Conservation (phyloP, 2,329 filamentous ascomycete genomes). For the Calonectria pauciramosa region DNA sequence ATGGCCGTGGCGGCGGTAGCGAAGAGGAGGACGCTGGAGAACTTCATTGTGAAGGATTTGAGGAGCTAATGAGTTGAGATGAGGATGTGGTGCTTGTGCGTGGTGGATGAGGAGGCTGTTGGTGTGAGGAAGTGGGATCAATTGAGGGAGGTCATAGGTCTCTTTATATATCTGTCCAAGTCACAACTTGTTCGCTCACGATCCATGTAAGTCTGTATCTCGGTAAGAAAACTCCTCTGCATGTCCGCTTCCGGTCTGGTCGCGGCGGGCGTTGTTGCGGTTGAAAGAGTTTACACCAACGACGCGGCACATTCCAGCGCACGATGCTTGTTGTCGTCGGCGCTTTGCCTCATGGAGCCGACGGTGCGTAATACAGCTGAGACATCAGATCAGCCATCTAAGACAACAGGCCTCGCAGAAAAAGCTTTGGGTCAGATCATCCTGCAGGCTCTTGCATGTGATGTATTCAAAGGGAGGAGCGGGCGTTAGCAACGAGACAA, state of each 20-base stretch:
- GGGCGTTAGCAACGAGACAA: background rate
- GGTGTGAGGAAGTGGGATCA: background rate
- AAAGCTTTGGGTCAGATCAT: background rate
- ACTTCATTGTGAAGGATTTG: slow-evolving; percentile 13
- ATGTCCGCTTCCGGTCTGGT: background rate
- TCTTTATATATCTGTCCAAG: background rate
- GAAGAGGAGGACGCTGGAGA: slow-evolving; percentile 24
- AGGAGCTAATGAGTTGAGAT: background rate
- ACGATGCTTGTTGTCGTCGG: background rate
- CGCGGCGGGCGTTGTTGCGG: background rate
- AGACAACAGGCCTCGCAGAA: background rate
- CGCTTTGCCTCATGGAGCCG: background rate
- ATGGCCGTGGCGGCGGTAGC: slow-evolving; percentile 7
- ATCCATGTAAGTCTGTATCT: background rate
- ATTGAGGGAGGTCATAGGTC: background rate
- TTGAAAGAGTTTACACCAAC: slow-evolving; percentile 1
- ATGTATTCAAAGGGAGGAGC: too few relatives aligned
- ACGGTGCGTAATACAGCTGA: background rate
- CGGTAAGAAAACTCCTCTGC: background rate
- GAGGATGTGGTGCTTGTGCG: background rate
- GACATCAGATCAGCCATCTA: background rate
- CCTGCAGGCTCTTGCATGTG: background rate
- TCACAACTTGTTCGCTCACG: background rate
- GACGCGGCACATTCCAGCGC: slow-evolving; percentile 17
- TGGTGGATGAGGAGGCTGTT: background rate